Base-by-base conservation (phyloP, 805 yeast species). In the Yarrowia porcina region DNA sequence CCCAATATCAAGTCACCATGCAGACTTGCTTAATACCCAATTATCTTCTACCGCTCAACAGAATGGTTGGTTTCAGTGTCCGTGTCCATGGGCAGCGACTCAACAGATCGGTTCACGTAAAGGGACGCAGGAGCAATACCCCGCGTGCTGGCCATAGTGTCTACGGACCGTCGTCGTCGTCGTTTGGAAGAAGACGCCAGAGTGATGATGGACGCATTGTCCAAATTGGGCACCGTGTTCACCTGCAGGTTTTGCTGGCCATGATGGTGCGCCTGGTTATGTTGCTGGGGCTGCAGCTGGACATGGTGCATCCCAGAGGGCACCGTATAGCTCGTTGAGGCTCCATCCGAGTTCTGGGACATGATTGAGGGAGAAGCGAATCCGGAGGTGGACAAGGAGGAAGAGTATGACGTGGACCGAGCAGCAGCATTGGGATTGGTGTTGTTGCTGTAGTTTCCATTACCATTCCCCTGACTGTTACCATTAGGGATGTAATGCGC, bases 161-260 rank as follows among this genome's bases (percentile, higher is more conserved):
- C 77, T 18, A 74, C 66, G 7, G 75, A 72, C 50, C 72, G 68
- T 33, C 76, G 67, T 20, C 75, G 67, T 27, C 70, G 20, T 36
- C 64, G 68, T 57, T 74, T 74, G 18, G 76, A 73, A 18, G 76
- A 73, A 17, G 74, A 69, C 21, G 77, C 77, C 18, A 74, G 68
- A 13, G 77, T 74, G 63, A 74, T 66, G 28, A 74, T 75, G 28
- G 74, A 70, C n/a, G 77, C 77, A 4, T 69, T 67, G 62, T 74
- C 77, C 32, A 64, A 41, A 30, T 36, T 64, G 50, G 57, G 54
- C 18, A 47, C 61, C 27, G 50, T 17, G 61, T 41, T 38, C 20
- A 62, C 57, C 49, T 33, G 42, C 52, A 35, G 54, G 9, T 35
- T 54, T 17, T 44, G 49, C 13, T 33, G 52, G 30, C 18, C 60